phyloP scores from a whole-genome alignment of 371 early-diverging fungal species.

The Chytridiales sp. region DNA sequence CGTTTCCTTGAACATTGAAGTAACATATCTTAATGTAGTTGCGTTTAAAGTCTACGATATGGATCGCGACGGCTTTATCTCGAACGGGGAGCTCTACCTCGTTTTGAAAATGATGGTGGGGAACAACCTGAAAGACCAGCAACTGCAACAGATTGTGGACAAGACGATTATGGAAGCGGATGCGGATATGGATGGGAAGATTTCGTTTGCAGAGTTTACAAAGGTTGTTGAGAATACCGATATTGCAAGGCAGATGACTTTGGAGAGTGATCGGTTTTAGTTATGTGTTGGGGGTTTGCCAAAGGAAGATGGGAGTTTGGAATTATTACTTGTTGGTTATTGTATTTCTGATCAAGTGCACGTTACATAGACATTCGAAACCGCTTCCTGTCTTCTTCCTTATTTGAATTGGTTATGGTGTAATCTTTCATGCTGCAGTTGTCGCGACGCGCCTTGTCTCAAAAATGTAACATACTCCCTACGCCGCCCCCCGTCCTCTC shows the following conservation, averaged over 20 bases:
- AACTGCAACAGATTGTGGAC: slow-evolving; percentile 98
- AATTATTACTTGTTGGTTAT: too few species aligned
- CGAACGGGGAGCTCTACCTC: slow-evolving; percentile 94
- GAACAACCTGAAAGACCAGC: slow-evolving; percentile 88
- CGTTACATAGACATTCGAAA: too few species aligned
- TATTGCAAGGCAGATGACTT: slow-evolving; percentile 91
- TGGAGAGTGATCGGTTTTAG: slow-evolving; percentile 52
- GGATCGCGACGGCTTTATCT: slow-evolving; percentile 96
- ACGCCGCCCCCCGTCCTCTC: too few species aligned
- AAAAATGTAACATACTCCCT: too few species aligned
- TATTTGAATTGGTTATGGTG: too few species aligned
- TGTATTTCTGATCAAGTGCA: too few species aligned
- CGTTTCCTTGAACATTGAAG: neutral
- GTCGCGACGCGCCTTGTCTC: too few species aligned
- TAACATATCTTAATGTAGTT: slow-evolving; percentile 52
- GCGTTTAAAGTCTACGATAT: slow-evolving; percentile 99
- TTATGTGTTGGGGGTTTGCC: too few species aligned
- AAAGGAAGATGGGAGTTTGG: too few species aligned
- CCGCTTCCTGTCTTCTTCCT: too few species aligned
- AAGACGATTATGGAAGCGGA: slow-evolving; percentile 98
- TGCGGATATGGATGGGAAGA: slow-evolving; percentile 88
- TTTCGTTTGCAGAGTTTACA: slow-evolving; percentile 94
- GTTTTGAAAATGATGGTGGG: slow-evolving; percentile 98
- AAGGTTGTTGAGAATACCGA: slow-evolving; percentile 90
- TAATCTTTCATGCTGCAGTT: too few species aligned